Base-by-base conservation (phyloP, 192 early-diverging fungal species). In the Rhizoclosmatium globosum region DNA sequence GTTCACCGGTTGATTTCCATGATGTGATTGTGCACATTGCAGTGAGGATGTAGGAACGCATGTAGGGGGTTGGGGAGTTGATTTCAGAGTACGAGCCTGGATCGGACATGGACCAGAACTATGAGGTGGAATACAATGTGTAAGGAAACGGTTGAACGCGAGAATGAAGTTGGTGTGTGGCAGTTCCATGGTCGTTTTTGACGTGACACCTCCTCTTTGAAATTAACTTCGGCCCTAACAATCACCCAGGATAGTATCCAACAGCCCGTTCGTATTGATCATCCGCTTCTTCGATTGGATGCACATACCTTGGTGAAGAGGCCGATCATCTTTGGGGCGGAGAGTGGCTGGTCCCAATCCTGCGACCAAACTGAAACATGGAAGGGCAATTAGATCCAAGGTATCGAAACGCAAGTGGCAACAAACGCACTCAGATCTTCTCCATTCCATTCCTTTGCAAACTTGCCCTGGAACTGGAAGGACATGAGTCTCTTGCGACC, bases 51-150 rank as follows among this genome's bases (percentile, higher is more conserved):
- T 73, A 79, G 13, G 70, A 74, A 13, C 78, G 78, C 78, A 79
- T 79, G 47, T 74, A 79, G 17, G 78, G 78, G 39, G 56, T 79
- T 46, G 39, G 39, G 41, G 17, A 39, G 44, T 79, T 79, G 61
- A 79, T 56, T 43, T 79, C 78, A 23, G 64, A 69, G 78, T 31
- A 73, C 2, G 78, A 72, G 46, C 70, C 71, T 13, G 78, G 70
- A 74, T 79, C 78, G 4, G 59, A 62, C 68, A 79, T 71, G 41
- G 53, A 45, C 58, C 62, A 79, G 50, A 79, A 79, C 70, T 79
- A 23, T 4, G 7, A 19, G 21, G n/a, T 31, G 31, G 31, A 31
- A 31, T 31, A 31, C 31, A 31, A 31, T 31, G 31, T 31, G 31
- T 31, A 31, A 31, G 31, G 31, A 31, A 31, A 31, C 0, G 31